These are phyloP conservation scores for Backusella morwellensis DNA, from an alignment of 192 early-diverging fungal species.

Conservation along the genomic window DNA sequence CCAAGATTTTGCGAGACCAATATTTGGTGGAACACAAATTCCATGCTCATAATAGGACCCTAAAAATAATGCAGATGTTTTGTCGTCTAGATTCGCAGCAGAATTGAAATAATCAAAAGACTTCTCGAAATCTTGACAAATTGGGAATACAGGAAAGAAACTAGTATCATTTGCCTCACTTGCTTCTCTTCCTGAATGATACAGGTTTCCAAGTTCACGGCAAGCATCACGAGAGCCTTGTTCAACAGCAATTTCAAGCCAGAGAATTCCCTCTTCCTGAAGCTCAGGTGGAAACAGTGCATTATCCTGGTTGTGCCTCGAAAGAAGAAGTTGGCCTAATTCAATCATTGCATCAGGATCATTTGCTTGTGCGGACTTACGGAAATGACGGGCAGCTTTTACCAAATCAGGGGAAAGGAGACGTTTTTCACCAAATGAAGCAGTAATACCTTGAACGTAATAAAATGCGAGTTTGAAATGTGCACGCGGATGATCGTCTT, in stretches of 20 bases:
- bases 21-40: slow-evolving; percentile 29
- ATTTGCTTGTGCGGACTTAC: slow-evolving; percentile 20
- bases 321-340: slow-evolving; percentile 22
- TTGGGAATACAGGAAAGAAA: background rate
- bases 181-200: slow-evolving; percentile 22
- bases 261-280: slow-evolving; percentile 7
- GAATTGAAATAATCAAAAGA: slow-evolving; percentile 30
- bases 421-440: background rate
- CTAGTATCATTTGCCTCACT: background rate
- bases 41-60: slow-evolving; percentile 44
- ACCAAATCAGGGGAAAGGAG: background rate
- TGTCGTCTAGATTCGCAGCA: slow-evolving; percentile 26
- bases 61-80: slow-evolving; percentile 29
- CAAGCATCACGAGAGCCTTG: slow-evolving; percentile 18
- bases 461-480: slow-evolving; percentile 26
- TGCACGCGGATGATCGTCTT: slow-evolving; percentile 16
- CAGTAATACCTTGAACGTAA: slow-evolving; percentile 14
- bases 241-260: slow-evolving; percentile 23
- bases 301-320: background rate
- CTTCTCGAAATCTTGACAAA: slow-evolving; percentile 26
- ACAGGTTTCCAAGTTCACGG: slow-evolving; percentile 25
- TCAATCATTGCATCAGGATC: slow-evolving; percentile 31
- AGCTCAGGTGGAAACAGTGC: background rate
- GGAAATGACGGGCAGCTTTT: slow-evolving; percentile 15
- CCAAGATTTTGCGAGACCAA: slow-evolving; percentile 19